These are phyloP conservation scores for Hypoxylon sp. DNA, from an alignment of 2,329 filamentous ascomycete species.

Conservation along the genomic window DNA sequence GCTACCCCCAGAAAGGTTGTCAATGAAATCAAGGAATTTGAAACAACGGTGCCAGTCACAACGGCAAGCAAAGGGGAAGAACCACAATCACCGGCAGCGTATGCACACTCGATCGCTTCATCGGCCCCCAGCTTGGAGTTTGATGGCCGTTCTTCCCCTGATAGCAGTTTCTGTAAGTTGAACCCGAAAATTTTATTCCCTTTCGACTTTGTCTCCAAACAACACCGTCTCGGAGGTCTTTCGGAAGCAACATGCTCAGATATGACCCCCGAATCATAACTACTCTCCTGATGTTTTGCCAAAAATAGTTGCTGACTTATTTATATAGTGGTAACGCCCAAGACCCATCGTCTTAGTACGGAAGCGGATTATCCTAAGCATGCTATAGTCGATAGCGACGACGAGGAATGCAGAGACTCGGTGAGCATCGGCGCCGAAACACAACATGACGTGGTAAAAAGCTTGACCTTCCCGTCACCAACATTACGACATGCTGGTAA, in stretches of 20 bases:
- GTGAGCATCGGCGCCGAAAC: constrained; percentile 25
- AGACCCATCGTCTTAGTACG: constrained; percentile 38
- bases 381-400: constrained; percentile 38
- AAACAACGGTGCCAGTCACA: constrained; percentile 19
- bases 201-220: neutral
- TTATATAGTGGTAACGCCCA: constrained; percentile 50
- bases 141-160: constrained; percentile 48
- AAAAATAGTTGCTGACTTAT: constrained; percentile 16
- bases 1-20: constrained; percentile 12
- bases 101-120: constrained; percentile 46
- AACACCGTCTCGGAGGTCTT: constrained; percentile 1
- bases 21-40: constrained; percentile 19
- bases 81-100: constrained; percentile 31
- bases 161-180: constrained; percentile 48
- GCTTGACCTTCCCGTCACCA: constrained; percentile 33
- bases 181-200: neutral
- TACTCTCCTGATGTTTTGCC: neutral
- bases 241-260: neutral
- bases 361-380: constrained; percentile 36
- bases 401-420: constrained; percentile 33
- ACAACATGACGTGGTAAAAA: constrained; percentile 34
- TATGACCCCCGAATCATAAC: neutral
- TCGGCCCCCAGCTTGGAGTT: constrained; percentile 52
- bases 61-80: constrained; percentile 30
- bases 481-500: constrained; percentile 31